Conservation (phyloP, 2,329 filamentous ascomycete species). For the Calonectria montana region DNA sequence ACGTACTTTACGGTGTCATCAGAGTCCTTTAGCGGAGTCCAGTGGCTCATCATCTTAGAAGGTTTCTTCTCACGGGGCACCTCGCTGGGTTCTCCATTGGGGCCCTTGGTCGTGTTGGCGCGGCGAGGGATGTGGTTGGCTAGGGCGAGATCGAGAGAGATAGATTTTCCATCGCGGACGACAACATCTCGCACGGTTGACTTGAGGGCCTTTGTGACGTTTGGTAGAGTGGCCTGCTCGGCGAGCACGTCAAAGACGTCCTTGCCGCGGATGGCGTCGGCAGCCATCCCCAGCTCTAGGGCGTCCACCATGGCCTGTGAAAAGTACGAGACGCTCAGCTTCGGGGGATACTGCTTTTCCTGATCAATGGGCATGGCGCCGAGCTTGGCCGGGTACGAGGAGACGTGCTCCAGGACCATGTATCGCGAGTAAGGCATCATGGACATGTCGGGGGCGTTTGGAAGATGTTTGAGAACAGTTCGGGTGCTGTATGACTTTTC, state of each 20-base stretch:
- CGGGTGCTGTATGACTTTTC: conserved; percentile 44
- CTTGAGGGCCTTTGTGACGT: conserved; percentile 58
- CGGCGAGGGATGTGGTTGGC: conserved; percentile 42
- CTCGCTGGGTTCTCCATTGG: conserved; percentile 31
- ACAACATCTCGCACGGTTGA: conserved; percentile 55
- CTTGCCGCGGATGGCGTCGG: conserved; percentile 53
- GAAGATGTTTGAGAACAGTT: conserved; percentile 36
- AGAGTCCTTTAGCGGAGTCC: conserved; percentile 41
- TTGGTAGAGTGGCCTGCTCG: conserved; percentile 57
- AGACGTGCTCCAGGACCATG: conserved; percentile 45
- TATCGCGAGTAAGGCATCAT: conserved; percentile 47
- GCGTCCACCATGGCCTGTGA: conserved; percentile 60
- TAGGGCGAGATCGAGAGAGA: conserved; percentile 44
- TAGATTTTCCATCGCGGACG: conserved; percentile 50
- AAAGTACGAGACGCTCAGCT: conserved; percentile 58
- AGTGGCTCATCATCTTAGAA: conserved; percentile 44
- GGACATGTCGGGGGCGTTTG: conserved; percentile 34
- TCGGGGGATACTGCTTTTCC: conserved; percentile 41
- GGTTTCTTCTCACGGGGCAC: conserved; percentile 28
- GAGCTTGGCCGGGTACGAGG: conserved; percentile 36
- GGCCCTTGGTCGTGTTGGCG: conserved; percentile 34
- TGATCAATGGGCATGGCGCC: conserved; percentile 42
- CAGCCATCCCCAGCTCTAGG: conserved; percentile 54
- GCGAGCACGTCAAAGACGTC: conserved; percentile 68
- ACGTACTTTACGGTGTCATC: conserved; percentile 42